These are phyloP conservation scores for Punctularia strigosozonata DNA, from an alignment of 768 basidiomycete genomes.

Conservation along the genomic window DNA sequence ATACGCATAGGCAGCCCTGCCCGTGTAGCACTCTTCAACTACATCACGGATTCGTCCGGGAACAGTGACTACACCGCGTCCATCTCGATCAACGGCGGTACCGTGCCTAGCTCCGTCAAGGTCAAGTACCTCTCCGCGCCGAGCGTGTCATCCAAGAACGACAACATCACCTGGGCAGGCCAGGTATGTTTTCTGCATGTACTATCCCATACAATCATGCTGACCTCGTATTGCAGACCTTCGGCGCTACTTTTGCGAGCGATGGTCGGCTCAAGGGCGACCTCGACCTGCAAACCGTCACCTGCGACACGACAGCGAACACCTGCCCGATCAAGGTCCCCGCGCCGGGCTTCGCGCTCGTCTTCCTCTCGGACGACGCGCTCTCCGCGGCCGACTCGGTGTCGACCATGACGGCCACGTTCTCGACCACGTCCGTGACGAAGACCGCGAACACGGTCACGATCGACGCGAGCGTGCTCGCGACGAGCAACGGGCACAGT, in stretches of 20 bases:
- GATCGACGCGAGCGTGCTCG: constrained; percentile 41
- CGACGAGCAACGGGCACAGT: constrained; percentile 50
- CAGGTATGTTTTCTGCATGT: constrained; percentile 32
- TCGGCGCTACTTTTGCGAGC: constrained; percentile 46
- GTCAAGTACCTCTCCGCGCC: constrained; percentile 51
- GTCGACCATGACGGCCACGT: constrained; percentile 29
- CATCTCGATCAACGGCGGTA: constrained; percentile 33
- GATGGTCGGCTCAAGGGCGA: constrained; percentile 57
- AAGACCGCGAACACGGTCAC: constrained; percentile 42
- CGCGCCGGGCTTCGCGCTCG: constrained; percentile 65
- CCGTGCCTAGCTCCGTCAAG: constrained; percentile 32
- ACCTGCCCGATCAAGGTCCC: constrained; percentile 50
- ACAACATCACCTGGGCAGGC: constrained; percentile 67
- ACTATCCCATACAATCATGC: background rate
- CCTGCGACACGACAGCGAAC: constrained; percentile 41
- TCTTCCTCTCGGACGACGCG: constrained; percentile 46
- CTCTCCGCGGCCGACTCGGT: constrained; percentile 23
- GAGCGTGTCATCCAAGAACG: constrained; percentile 40
- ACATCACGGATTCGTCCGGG: constrained; percentile 46
- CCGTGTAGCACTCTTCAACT: constrained; percentile 65
- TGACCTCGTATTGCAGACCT: constrained; percentile 29
- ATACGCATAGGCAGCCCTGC: no score
- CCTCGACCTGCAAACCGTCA: constrained; percentile 42
- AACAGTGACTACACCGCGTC: constrained; percentile 39
- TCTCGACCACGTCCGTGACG: constrained; percentile 46